phyloP scores from a whole-genome alignment of 75 land plant genomes.

The Cryptomeria japonica region DNA sequence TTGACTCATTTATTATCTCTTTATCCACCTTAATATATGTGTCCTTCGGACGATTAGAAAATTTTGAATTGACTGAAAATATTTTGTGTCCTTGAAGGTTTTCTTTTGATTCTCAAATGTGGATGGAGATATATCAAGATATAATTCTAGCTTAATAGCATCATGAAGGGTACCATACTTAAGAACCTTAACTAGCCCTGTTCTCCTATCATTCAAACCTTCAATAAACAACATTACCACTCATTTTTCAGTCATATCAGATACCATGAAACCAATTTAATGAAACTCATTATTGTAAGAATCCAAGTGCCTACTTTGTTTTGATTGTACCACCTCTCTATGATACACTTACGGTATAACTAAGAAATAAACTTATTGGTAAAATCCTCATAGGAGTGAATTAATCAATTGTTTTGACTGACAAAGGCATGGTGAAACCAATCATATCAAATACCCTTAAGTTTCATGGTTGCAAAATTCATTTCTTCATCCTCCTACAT shows the following conservation, averaged over 20 bases:
- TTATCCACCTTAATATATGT: no score
- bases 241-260: neutral
- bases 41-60: no score
- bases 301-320: neutral
- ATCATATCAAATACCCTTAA: neutral
- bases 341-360: neutral
- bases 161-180: neutral
- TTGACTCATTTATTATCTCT: no score
- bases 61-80: no score
- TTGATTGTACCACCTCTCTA: neutral
- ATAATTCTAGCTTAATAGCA: neutral
- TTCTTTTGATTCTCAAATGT: no score
- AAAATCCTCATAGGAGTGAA: neutral
- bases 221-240: neutral
- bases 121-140: no score
- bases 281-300: neutral
- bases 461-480: neutral
- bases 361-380: neutral
- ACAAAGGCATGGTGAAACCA: neutral
- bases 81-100: no score
- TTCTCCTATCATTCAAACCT: no score
- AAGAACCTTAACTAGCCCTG: neutral
- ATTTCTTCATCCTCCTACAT: neutral
- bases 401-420: neutral
- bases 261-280: neutral